Base-by-base conservation (phyloP, 2,329 filamentous ascomycete species). In the Biscogniauxia mediterranea region DNA sequence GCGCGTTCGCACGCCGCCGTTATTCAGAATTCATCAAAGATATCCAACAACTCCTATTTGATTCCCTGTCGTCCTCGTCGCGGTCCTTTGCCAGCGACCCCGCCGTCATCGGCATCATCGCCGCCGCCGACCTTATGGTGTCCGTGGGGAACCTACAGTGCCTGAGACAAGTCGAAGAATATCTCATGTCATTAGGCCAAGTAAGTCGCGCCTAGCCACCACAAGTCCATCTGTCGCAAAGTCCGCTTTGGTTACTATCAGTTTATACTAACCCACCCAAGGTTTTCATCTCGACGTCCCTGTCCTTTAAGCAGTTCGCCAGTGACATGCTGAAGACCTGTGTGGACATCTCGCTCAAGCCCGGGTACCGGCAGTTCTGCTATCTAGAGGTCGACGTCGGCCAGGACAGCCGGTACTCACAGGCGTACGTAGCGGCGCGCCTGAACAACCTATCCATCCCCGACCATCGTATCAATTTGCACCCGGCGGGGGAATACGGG, bases 31-130 rank as follows among this genome's bases (percentile, higher is more conserved):
- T 56, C 15, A 21, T 32, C 2, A 26, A 13, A 9, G 38, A 50
- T 25, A 28, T 56, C 38, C 19, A 56, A 9, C 17, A 5, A 9
- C 42, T 26, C 17, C 32, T 56, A 7, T 32, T 56, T 17, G 15
- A n/a, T n/a, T 38, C 19, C 11, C 26, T 56, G 20, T 50, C 42
- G 1, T 26, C 28, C 13, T 25, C 17, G 17, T n/a, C 17, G 17
- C 46, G 32, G 49, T 50, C 25, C 9, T 15, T 25, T 38, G 6
- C 38, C 54, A 15, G 51, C 32, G 32, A 54, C 23, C 21, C 54
- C 17, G 50, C 50, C 42, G 17, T 57, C 11, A 54, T 51, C n/a
- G 59, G 59, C 20, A 61, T 61, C 17, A 46, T 54, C n/a, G 25
- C 50, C 11, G 28, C 59, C 23, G 32, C 59, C 17, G 38, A 32